Conservation (phyloP, 2,329 filamentous ascomycete genomes). For the Fusarium sp. region DNA sequence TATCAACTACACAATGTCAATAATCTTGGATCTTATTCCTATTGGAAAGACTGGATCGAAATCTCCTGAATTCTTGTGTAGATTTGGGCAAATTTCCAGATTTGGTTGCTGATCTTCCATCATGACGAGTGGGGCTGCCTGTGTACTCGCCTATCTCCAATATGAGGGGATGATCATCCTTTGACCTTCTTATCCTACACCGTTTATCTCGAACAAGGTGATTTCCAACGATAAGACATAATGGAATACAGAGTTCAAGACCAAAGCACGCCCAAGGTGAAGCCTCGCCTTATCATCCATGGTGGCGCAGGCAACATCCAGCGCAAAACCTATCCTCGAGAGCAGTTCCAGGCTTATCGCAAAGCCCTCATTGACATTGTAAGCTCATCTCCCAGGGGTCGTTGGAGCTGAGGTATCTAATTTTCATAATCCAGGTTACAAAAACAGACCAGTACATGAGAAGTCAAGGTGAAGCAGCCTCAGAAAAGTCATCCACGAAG, state of each 20-base stretch:
- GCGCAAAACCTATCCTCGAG: conserved; percentile 70
- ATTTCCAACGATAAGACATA: neutral
- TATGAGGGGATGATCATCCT: conserved; percentile 17
- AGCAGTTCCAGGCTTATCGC: conserved; percentile 72
- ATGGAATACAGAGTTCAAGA: conserved; percentile 60
- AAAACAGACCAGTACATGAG: conserved; percentile 65
- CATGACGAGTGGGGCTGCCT: conserved; percentile 23
- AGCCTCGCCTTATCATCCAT: conserved; percentile 77
- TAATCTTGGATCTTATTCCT: neutral
- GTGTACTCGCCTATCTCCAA: neutral
- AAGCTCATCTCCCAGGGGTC: conserved; percentile 19
- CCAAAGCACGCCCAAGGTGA: conserved; percentile 46
- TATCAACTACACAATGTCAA: neutral
- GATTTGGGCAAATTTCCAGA: neutral
- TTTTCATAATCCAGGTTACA: conserved; percentile 52
- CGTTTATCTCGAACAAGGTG: neutral
- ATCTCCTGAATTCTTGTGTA: neutral
- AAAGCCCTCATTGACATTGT: conserved; percentile 74
- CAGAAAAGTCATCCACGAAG: conserved; percentile 25
- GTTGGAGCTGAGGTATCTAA: neutral
- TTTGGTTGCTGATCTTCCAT: conserved; percentile 4
- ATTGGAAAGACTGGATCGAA: neutral
- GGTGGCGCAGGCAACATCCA: conserved; percentile 81
- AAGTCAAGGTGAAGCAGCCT: neutral
- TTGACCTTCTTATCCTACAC: neutral